Evolutionary conservation across 192 early-diverging fungal genomes (phyloP), one percentile per base, ranked within the genome.

Genomic region (Coemansia sp.): DNA sequence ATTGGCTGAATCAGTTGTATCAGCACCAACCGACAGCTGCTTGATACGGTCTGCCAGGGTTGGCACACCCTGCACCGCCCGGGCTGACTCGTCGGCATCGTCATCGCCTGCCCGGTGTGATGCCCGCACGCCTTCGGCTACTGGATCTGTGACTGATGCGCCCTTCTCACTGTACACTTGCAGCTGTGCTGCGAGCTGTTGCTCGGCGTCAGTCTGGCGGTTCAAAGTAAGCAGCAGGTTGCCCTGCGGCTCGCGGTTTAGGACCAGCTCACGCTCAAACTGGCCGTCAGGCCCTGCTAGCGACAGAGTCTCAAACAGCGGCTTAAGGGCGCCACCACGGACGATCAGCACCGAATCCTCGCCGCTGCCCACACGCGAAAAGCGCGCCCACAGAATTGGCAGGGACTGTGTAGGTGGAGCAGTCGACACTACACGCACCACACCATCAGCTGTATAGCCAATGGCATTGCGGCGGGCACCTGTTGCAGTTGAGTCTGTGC

Each of bases 21-120:
- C 34, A 5, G 52, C 10, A 4, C 57, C 78, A 0, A 72, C 73
- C 1, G 77, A 74, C 3, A 79, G 64, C 62, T 69, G 61, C 17
- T 57, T 53, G 37, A 81, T 68, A 42, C 78, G 73, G 28, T 81
- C 78, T 1, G 72, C 72, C 25, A 81, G 60, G 17, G 78, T 57
- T 10, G 72, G 78, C 28, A 56, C 28, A 5, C 17, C 15, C 25
- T 54, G 31, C 15, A 17, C 54, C 2, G 54, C 28, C 17, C 42
- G 14, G 5, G 42, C 42, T 3, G 42, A 34, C 31, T 34, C 31
- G 6, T 34, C 31, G 4, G 49, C 44, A 14, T 61, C 28, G 2
- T 59, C 55, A 5, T 55, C 63, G n/a, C 47, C 59, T 1, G 62
- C 70, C 4, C 38, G 34, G 38, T 67, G 62, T n/a, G 75, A 47